These are phyloP conservation scores for Dryas octopetala DNA, from an alignment of 306 rosid genomes.

Conservation along the genomic window DNA sequence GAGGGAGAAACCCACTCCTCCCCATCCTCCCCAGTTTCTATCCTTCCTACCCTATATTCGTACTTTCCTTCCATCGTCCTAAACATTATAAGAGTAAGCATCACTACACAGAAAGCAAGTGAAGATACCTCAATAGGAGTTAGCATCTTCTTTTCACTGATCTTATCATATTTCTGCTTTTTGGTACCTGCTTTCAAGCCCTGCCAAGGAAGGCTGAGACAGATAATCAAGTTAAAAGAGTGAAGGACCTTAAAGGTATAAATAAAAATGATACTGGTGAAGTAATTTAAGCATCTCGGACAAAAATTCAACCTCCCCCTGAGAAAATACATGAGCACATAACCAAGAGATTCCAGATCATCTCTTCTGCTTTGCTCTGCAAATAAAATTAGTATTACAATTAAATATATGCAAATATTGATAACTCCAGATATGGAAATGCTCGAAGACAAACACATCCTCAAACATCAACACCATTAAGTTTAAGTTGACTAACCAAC, in stretches of 20 bases:
- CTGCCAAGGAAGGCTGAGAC: constrained; percentile 97
- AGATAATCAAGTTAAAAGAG: constrained; percentile 30
- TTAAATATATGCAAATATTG: constrained; percentile 1
- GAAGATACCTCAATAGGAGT: constrained; percentile 85
- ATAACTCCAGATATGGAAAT: not conserved
- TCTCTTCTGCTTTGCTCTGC: constrained; percentile 99
- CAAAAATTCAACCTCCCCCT: constrained; percentile 79
- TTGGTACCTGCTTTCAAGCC: constrained; percentile 94
- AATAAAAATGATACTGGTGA: not conserved
- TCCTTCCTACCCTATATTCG: not conserved
- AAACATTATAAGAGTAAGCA: not conserved
- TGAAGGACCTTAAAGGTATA: constrained; percentile 9
- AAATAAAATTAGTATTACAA: constrained; percentile 24
- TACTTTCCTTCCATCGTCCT: not conserved
- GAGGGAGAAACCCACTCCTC: not conserved
- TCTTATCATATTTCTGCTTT: constrained; percentile 95
- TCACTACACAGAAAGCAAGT: constrained; percentile 25
- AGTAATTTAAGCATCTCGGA: constrained; percentile 9
- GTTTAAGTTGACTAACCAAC: constrained; percentile 65
- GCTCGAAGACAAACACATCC: constrained; percentile 15
- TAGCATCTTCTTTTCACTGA: constrained; percentile 97
- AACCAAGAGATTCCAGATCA: constrained; percentile 98
- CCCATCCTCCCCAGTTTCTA: not conserved
- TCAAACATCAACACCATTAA: constrained; percentile 18
- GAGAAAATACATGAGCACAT: constrained; percentile 92